Conservation (phyloP, 176 grass and related monocot species). For the Metroxylon sagu region DNA sequence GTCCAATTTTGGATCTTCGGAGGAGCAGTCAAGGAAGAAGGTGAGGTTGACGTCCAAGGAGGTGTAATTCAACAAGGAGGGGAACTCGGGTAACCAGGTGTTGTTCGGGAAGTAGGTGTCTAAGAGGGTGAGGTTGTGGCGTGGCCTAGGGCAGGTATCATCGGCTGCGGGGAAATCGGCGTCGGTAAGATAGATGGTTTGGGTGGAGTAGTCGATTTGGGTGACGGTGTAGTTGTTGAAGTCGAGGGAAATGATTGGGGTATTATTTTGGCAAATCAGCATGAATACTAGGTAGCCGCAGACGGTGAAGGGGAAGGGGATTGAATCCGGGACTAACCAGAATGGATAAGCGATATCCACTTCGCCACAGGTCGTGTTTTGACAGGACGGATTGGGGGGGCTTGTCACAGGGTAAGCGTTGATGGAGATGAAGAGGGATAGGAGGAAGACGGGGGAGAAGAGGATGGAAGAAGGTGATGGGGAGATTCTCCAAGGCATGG, state of each 20-base stretch:
- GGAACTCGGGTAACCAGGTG: no score
- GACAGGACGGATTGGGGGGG: neutral
- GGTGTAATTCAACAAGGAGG: neutral
- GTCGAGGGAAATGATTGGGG: constrained; percentile 23
- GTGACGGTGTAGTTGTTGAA: constrained; percentile 26
- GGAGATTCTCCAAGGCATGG: no score
- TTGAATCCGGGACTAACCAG: neutral
- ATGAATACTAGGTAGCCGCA: constrained; percentile 38
- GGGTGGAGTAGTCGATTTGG: constrained; percentile 4
- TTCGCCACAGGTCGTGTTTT: constrained; percentile 3
- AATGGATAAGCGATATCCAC: constrained; percentile 43
- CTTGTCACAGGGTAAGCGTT: no score
- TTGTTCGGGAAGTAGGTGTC: neutral
- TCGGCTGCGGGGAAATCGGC: neutral
- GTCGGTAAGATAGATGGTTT: constrained; percentile 31
- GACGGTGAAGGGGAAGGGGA: neutral
- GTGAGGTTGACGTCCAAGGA: neutral
- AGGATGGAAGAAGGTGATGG: no score
- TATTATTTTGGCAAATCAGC: constrained; percentile 30
- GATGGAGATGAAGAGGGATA: no score
- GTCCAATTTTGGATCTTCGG: no score
- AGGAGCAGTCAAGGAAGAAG: constrained; percentile 3
- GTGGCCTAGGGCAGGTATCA: neutral
- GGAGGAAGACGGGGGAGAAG: no score
- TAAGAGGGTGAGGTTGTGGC: neutral